These are phyloP conservation scores for Calvatia gigantea DNA, from an alignment of 768 basidiomycete species.

Conservation along the genomic window DNA sequence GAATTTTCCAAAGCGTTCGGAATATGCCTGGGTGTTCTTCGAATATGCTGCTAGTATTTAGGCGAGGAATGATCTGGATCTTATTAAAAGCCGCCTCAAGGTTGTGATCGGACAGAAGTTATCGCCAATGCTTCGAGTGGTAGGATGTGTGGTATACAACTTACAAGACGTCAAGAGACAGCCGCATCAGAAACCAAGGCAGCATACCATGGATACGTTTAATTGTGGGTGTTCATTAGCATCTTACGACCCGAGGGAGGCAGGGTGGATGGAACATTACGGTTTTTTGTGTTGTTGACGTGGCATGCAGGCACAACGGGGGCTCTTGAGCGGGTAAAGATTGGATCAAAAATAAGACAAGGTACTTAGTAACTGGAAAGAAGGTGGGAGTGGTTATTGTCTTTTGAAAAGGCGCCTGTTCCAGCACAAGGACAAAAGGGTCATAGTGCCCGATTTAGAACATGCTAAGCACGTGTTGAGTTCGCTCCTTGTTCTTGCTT, in stretches of 20 bases:
- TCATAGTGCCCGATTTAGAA: neutral
- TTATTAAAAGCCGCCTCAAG: neutral
- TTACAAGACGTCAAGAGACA: neutral
- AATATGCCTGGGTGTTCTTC: too few relatives aligned
- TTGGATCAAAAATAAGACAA: conserved; percentile 7
- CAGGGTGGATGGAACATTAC: conserved; percentile 12
- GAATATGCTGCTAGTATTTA: too few relatives aligned
- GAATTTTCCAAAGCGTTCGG: too few relatives aligned
- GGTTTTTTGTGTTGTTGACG: conserved; percentile 14
- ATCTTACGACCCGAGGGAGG: neutral
- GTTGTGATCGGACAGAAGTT: neutral
- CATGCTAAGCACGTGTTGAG: conserved; percentile 3
- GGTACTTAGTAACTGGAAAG: conserved; percentile 11
- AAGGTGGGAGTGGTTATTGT: conserved; percentile 20
- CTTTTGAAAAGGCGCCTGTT: conserved; percentile 1
- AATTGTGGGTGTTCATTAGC: conserved; percentile 2
- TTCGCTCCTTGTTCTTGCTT: conserved; percentile 8
- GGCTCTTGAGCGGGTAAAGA: neutral
- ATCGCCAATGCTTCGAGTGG: too few relatives aligned
- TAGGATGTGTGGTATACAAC: neutral
- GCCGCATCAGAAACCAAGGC: neutral
- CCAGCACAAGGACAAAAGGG: conserved; percentile 17
- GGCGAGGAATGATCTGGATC: too few relatives aligned
- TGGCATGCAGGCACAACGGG: neutral
- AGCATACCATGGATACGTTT: conserved; percentile 8